Base-by-base conservation (phyloP, 345 rosid species). In the Dipteronia sinensis region DNA sequence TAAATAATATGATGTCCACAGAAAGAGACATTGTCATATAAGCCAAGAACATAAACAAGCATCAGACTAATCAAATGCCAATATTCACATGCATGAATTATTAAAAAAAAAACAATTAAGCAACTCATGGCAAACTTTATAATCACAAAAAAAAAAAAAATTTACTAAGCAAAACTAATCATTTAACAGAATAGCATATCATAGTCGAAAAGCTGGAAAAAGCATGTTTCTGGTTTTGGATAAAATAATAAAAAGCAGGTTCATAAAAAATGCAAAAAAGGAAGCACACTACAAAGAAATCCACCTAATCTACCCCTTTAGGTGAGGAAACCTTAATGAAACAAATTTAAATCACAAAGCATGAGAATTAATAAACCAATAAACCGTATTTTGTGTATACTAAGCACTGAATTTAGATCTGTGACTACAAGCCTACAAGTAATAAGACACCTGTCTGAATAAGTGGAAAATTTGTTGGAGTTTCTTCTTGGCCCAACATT, bases 361-460 rank as follows among this genome's bases (percentile, higher is more conserved):
- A 68, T 31, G 19, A 9, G 38, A 34, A 34, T 34, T 34, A 34
- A 59, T 6, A 46, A 61, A 34, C 38, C 38, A 34, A 46, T 61
- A 73, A 40, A 59, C 72, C 11, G 29, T 49, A 51, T 23, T 69
- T 44, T 56, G 42, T 55, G 23, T 3, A 44, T 23, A 58, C 20
- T 10, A 56, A 10, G 12, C 13, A 69, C 70, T 44, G 42, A n/a
- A 55, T 42, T 23, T 38, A 46, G 20, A 34, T 55, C 61, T 34
- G 58, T 1, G 29, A 64, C 53, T 65, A 71, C 47, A 55, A n/a
- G 25, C 64, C 76, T 59, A 46, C 15, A 46, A 46, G 13, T 69
- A 58, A 66, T 31, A 44, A 11, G 44, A 63, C 42, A 91, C 90
- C 92, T 88, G 81, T 83, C 83, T 22, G 80, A 71, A 79, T 87